Percentiles rank a stretch among this genome's conserved stretches.
These are phyloP conservation scores for Plasmodium adleri DNA, from an alignment of 169 alveolate genomes.

Conservation along the genomic window DNA sequence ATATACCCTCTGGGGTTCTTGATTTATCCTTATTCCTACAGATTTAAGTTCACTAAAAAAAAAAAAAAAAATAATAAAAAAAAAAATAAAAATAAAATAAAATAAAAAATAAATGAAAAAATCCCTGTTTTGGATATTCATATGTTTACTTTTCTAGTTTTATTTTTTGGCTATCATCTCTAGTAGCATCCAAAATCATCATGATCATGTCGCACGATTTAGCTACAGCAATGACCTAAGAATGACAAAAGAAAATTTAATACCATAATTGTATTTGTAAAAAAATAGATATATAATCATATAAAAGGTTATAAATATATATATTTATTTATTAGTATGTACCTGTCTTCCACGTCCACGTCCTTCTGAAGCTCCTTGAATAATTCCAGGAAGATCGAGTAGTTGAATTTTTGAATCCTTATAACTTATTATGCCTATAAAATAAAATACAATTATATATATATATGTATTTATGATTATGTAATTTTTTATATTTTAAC, in stretches of 20 bases:
- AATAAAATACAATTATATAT: conserved; percentile 3
- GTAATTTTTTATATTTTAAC: not conserved
- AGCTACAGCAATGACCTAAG: conserved; percentile 95
- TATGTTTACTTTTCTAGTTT: conserved; percentile 88
- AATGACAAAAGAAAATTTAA: not conserved
- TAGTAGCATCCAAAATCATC: conserved; percentile 96
- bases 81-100: conserved; percentile 1
- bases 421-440: conserved; percentile 80
- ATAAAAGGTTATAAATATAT: not conserved
- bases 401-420: conserved; percentile 97
- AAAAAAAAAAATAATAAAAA: not conserved
- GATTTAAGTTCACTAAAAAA: conserved; percentile 93
- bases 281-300: conserved; percentile 1
- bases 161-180: conserved; percentile 94
- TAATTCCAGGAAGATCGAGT: conserved; percentile 97
- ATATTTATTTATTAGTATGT: conserved; percentile 1
- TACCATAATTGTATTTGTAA: not conserved
- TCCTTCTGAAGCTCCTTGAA: conserved; percentile 98
- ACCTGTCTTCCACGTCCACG: conserved; percentile 98
- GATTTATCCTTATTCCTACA: conserved; percentile 97
- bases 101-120: conserved; percentile 10
- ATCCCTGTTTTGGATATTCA: not conserved
- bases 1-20: conserved; percentile 92
- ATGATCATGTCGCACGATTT: conserved; percentile 95
- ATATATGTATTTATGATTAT: not conserved